Evolutionary conservation across 805 yeast genomes (phyloP).

Genomic region (Lipomyces chichibuensis): DNA sequence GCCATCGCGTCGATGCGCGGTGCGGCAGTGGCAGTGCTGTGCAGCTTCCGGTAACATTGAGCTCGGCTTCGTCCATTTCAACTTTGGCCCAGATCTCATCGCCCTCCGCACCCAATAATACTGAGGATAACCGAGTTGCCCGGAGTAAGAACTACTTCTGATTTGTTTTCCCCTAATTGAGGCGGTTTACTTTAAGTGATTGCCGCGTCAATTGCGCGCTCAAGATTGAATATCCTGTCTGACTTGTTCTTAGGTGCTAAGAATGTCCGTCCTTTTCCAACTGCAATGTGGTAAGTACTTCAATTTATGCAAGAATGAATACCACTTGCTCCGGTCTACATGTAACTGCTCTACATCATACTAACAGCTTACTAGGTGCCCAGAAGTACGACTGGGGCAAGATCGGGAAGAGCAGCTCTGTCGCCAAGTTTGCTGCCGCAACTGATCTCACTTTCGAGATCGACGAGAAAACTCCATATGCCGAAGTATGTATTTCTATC

Average conservation of each 20-base stretch:
- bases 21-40: too few species aligned
- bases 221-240: background rate
- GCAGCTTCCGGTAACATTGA: too few species aligned
- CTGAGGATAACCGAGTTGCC: too few species aligned
- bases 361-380: constrained; percentile 20
- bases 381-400: constrained; percentile 50
- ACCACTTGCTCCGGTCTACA: background rate
- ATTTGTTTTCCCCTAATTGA: background rate
- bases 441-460: constrained; percentile 65
- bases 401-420: constrained; percentile 79
- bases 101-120: background rate
- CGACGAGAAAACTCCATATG: constrained; percentile 83
- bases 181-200: background rate
- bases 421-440: constrained; percentile 79
- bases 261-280: constrained; percentile 3
- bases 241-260: background rate
- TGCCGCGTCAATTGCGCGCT: background rate
- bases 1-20: too few species aligned
- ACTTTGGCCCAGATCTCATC: background rate
- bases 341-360: background rate
- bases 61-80: too few species aligned
- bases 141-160: background rate
- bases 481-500: constrained; percentile 54
- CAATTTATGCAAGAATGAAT: background rate
- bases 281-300: background rate